Conservation (phyloP, 1,139 yeast species). For the Pichia sp. region DNA sequence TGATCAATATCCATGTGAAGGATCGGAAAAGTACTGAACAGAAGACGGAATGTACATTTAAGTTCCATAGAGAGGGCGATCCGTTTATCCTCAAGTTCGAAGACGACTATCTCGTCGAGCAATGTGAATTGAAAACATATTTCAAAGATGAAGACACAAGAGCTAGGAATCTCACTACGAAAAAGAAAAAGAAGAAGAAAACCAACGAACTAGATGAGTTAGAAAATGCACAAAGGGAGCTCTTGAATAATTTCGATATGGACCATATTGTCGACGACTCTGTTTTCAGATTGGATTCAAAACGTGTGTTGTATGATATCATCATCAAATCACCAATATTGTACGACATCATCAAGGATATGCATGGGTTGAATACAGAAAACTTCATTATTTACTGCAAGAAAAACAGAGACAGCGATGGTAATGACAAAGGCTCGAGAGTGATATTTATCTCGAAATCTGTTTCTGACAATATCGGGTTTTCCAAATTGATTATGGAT, state of each 20-base stretch:
- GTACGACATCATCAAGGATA: constrained; percentile 62
- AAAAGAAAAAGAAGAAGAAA: neutral
- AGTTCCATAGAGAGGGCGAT: constrained; percentile 54
- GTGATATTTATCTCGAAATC: constrained; percentile 53
- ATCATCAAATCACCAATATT: constrained; percentile 66
- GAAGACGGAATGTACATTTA: constrained; percentile 45
- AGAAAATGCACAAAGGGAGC: neutral
- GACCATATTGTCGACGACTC: constrained; percentile 19
- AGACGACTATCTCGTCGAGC: constrained; percentile 65
- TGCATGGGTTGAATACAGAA: constrained; percentile 61
- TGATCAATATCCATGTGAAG: constrained; percentile 38
- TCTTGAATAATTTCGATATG: constrained; percentile 19
- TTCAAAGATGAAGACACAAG: constrained; percentile 32
- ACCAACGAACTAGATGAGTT: no score
- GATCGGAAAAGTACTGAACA: constrained; percentile 27
- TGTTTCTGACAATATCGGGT: constrained; percentile 47
- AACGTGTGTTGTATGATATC: constrained; percentile 56
- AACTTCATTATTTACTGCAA: constrained; percentile 54
- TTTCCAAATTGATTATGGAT: constrained; percentile 67
- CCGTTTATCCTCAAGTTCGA: constrained; percentile 73
- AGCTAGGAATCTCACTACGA: neutral
- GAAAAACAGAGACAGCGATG: constrained; percentile 6
- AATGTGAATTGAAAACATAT: constrained; percentile 67
- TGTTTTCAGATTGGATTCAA: constrained; percentile 47
- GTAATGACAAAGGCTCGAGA: constrained; percentile 31